Conservation (phyloP, 1,284 basidiomycete species). For the Spongispora temasekensis region DNA sequence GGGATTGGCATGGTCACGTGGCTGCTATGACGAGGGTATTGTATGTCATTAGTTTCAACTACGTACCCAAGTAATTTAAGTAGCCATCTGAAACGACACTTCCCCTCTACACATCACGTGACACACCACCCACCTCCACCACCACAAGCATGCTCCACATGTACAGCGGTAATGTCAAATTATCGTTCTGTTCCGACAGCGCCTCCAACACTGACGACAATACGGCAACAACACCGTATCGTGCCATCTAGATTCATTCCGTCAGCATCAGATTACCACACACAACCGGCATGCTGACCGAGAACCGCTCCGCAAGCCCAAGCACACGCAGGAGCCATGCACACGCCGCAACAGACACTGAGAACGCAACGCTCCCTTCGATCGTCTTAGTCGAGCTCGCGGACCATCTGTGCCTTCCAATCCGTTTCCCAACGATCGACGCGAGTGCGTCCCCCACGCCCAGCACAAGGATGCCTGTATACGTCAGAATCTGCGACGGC, state of each 20-base stretch:
- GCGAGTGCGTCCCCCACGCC: constrained; percentile 96
- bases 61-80: no score
- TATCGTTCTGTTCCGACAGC: constrained; percentile 91
- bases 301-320: constrained; percentile 73
- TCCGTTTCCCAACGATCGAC: constrained; percentile 85
- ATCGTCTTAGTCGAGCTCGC: constrained; percentile 84
- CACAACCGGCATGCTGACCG: constrained; percentile 51
- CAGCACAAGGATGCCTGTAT: constrained; percentile 89
- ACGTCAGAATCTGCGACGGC: constrained; percentile 70
- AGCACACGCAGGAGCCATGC: constrained; percentile 72
- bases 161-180: constrained; percentile 86
- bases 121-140: constrained; percentile 26
- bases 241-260: constrained; percentile 43
- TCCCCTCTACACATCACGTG: constrained; percentile 33
- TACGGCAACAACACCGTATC: constrained; percentile 59
- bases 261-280: constrained; percentile 14
- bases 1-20: constrained; percentile 34
- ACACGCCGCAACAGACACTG: constrained; percentile 66
- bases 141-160: constrained; percentile 81
- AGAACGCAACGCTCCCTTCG: constrained; percentile 88
- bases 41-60: no score
- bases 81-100: not conserved
- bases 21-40: constrained; percentile 1
- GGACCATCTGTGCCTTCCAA: constrained; percentile 85
- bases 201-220: constrained; percentile 82